A percentile compares a stretch with the other conserved stretches of the same genome.
These are phyloP conservation scores for Beauveria sp. DNA, from an alignment of 2,329 filamentous ascomycete species.

Conservation along the genomic window DNA sequence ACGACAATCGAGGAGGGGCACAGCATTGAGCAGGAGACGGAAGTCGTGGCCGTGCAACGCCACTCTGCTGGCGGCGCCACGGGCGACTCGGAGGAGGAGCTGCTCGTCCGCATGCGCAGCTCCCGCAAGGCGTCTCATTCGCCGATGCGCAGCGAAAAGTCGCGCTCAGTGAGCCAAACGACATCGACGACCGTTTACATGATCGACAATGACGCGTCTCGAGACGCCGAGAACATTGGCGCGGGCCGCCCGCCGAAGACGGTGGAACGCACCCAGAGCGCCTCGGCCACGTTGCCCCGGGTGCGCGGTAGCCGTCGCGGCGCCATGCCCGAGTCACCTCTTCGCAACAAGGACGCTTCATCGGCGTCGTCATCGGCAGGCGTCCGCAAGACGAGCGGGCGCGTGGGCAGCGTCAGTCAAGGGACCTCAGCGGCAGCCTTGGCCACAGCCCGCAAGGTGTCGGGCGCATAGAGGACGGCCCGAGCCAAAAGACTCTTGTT, in stretches of 20 bases:
- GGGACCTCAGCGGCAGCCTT: constrained; percentile 33
- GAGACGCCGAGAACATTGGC: constrained; percentile 66
- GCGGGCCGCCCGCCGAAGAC: constrained; percentile 50
- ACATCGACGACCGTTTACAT: constrained; percentile 56
- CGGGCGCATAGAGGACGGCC: constrained; percentile 30
- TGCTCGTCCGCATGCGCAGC: constrained; percentile 65
- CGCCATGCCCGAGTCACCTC: constrained; percentile 37
- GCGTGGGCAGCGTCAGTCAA: constrained; percentile 50
- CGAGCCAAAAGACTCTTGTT: constrained; percentile 13
- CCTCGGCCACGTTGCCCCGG: constrained; percentile 53
- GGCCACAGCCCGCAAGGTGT: constrained; percentile 47
- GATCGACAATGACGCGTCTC: constrained; percentile 60
- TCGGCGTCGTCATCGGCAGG: constrained; percentile 28
- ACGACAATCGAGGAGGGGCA: constrained; percentile 41
- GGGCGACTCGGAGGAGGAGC: constrained; percentile 72
- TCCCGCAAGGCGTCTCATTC: constrained; percentile 58
- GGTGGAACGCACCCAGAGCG: constrained; percentile 47
- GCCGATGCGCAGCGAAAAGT: constrained; percentile 53
- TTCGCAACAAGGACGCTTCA: constrained; percentile 38
- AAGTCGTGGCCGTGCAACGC: constrained; percentile 53
- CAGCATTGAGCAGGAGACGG: constrained; percentile 48
- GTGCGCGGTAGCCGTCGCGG: constrained; percentile 52
- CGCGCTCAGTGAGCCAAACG: constrained; percentile 67
- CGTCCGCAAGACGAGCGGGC: constrained; percentile 59
- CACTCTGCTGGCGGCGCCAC: constrained; percentile 47